These are phyloP conservation scores for Dendrobium catenatum DNA, from an alignment of 106 monocot genomes.

Conservation along the genomic window DNA sequence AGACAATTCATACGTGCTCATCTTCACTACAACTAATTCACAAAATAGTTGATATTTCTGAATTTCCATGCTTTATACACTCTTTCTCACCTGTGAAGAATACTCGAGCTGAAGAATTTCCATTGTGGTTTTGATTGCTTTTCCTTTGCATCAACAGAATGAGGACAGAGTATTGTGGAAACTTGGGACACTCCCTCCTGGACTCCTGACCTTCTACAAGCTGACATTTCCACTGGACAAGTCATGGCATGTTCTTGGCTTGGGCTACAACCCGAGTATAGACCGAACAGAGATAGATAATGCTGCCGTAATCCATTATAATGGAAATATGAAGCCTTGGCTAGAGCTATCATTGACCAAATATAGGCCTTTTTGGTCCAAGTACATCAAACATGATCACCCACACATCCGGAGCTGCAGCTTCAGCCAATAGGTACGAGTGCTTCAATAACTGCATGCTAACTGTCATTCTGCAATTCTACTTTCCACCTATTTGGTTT, in stretches of 20 bases:
- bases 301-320: constrained; percentile 39
- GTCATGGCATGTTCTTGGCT: constrained; percentile 43
- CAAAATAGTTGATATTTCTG: background rate
- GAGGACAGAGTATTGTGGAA: constrained; percentile 41
- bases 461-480: no score
- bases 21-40: background rate
- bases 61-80: background rate
- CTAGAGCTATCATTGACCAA: constrained; percentile 37
- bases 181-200: constrained; percentile 33
- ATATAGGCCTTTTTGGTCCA: constrained; percentile 33
- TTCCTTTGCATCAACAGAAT: constrained; percentile 15
- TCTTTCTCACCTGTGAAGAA: background rate
- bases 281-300: constrained; percentile 38
- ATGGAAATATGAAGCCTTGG: constrained; percentile 49
- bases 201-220: constrained; percentile 33
- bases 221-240: constrained; percentile 37
- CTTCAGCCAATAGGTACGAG: background rate
- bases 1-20: background rate
- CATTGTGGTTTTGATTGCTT: background rate
- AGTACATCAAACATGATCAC: constrained; percentile 36
- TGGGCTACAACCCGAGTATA: constrained; percentile 40
- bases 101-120: background rate
- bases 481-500: background rate
- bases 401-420: constrained; percentile 15
- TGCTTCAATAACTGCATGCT: background rate